Evolutionary conservation across 1,284 basidiomycete genomes (phyloP).

Genomic region (Pterula multifida): DNA sequence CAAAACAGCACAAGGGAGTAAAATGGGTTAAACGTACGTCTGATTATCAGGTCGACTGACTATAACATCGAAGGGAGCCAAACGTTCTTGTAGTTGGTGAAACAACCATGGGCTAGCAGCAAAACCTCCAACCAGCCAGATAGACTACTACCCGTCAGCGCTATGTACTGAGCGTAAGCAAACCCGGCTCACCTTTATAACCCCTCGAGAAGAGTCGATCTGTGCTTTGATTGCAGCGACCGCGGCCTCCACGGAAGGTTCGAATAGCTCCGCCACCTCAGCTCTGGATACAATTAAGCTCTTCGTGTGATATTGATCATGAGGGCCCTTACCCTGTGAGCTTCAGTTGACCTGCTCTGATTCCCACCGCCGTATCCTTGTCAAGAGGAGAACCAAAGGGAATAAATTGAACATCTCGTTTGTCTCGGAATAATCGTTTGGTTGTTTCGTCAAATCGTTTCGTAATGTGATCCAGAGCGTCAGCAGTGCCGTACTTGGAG

Average conservation of each 20-base stretch:
- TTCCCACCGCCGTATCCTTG: slow-evolving; percentile 55
- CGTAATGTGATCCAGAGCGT: slow-evolving; percentile 59
- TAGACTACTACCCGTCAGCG: slow-evolving; percentile 30
- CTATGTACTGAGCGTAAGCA: slow-evolving; percentile 9
- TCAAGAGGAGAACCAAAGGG: slow-evolving; percentile 68
- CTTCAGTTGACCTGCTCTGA: slow-evolving; percentile 58
- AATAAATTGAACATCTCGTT: slow-evolving; percentile 54
- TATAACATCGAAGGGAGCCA: slow-evolving; percentile 38
- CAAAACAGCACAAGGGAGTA: slow-evolving; percentile 3
- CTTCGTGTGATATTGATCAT: slow-evolving; percentile 5
- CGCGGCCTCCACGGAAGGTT: slow-evolving; percentile 64
- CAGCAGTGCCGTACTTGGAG: slow-evolving; percentile 57
- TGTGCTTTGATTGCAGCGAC: slow-evolving; percentile 57
- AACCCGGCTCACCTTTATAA: slow-evolving; percentile 40
- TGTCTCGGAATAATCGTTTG: slow-evolving; percentile 61
- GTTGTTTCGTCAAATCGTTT: slow-evolving; percentile 71
- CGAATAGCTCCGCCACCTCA: slow-evolving; percentile 61
- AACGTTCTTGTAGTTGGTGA: slow-evolving; percentile 54
- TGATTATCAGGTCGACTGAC: slow-evolving; percentile 67
- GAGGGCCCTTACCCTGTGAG: slow-evolving; percentile 42
- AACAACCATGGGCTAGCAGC: slow-evolving; percentile 72
- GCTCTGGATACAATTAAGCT: slow-evolving; percentile 18
- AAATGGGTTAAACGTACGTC: slow-evolving; percentile 33
- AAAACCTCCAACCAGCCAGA: slow-evolving; percentile 71
- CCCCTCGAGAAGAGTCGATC: slow-evolving; percentile 50